Conservation (phyloP, 2,329 filamentous ascomycete genomes). For the Ascosphaera apis region DNA sequence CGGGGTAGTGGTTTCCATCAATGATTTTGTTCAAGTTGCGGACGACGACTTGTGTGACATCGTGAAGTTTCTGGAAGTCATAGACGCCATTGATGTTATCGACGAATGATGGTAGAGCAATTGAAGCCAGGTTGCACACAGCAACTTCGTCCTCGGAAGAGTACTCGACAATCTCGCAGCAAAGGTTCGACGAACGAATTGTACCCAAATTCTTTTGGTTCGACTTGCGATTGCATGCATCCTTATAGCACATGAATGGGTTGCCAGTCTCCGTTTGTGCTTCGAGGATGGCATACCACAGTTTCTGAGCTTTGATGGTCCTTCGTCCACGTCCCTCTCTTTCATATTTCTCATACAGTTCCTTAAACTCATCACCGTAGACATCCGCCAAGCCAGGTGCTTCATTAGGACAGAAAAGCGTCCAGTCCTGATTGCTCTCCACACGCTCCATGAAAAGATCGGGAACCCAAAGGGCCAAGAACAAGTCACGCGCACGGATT, state of each 20-base stretch:
- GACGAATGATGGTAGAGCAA: constrained; percentile 77
- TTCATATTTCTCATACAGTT: constrained; percentile 79
- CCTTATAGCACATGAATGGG: constrained; percentile 99
- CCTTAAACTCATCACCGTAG: constrained; percentile 94
- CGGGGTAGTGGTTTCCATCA: constrained; percentile 96
- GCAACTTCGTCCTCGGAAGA: constrained; percentile 93
- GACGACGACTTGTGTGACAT: constrained; percentile 77
- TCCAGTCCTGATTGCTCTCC: constrained; percentile 91
- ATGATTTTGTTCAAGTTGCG: constrained; percentile 97
- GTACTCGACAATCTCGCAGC: constrained; percentile 98
- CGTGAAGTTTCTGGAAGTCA: constrained; percentile 91
- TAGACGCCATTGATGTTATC: constrained; percentile 67
- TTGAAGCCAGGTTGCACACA: constrained; percentile 90
- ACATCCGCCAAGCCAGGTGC: constrained; percentile 86
- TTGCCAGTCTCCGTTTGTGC: constrained; percentile 97
- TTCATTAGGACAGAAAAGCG: constrained; percentile 94
- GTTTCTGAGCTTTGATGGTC: constrained; percentile 92
- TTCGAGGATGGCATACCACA: constrained; percentile 97
- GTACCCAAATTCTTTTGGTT: constrained; percentile 99
- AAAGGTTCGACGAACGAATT: constrained; percentile 95
- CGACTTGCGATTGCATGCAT: constrained; percentile 94
- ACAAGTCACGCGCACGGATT: constrained; percentile 84
- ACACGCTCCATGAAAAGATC: constrained; percentile 99
- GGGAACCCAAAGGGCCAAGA: constrained; percentile 94
- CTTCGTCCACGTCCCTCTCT: constrained; percentile 64